Conservation (phyloP, 768 basidiomycete genomes). For the Leccinum uliginosum region DNA sequence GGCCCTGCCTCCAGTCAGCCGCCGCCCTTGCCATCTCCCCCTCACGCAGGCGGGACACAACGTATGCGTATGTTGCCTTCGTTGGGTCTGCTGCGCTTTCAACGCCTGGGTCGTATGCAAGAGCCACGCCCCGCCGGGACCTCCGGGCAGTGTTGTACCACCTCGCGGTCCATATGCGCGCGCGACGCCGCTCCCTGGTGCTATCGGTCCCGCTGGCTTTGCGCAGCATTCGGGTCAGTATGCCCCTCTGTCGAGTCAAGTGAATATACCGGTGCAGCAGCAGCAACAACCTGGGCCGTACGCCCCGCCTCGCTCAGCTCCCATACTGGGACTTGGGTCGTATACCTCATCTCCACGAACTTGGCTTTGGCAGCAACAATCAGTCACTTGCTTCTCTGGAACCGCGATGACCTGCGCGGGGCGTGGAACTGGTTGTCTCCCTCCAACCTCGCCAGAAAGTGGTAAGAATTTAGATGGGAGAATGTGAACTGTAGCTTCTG, state of each 20-base stretch:
- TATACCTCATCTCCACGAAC: constrained; percentile 16
- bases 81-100: constrained; percentile 26
- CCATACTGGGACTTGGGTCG: constrained; percentile 27
- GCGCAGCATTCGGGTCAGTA: constrained; percentile 29
- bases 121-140: constrained; percentile 42
- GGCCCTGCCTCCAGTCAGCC: constrained; percentile 26
- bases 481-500: constrained; percentile 40
- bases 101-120: constrained; percentile 33
- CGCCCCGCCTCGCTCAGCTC: constrained; percentile 17
- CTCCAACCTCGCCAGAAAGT: constrained; percentile 22
- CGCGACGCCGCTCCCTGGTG: constrained; percentile 40
- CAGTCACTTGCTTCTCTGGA: constrained; percentile 52
- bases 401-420: constrained; percentile 43
- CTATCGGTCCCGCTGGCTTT: constrained; percentile 19
- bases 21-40: constrained; percentile 40
- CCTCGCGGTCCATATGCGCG: constrained; percentile 34
- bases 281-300: constrained; percentile 26
- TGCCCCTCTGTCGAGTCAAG: constrained; percentile 18
- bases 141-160: constrained; percentile 27
- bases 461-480: constrained; percentile 21
- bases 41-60: constrained; percentile 30
- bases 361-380: constrained; percentile 42
- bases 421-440: constrained; percentile 47
- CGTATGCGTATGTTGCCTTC: constrained; percentile 30
- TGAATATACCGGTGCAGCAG: constrained; percentile 5